Evolutionary conservation across 2,329 filamentous ascomycete species (phyloP), one percentile per base, ranked within the genome.

Genomic region (Calycina herbarum): DNA sequence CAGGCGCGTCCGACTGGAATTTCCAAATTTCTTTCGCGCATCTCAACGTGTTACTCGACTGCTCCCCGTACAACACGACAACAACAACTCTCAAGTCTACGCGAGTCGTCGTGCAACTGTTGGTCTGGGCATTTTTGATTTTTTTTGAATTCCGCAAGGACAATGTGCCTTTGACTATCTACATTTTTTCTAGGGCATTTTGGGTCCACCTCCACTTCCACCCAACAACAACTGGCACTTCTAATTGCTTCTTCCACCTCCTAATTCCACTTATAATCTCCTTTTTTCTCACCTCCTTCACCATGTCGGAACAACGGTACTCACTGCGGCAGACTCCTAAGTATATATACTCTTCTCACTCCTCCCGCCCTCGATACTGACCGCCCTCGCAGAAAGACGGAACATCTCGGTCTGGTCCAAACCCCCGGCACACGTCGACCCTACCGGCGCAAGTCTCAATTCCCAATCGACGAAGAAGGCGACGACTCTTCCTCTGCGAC

Each of bases 321-420:
- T 76, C 73, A 45, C 66, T 76, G 62, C 71, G 74, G 57, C 72
- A 74, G 63, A 76, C 75, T 54, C 74, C 75, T 38, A 76, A 73
- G 74, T 76, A 54, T 54, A 51, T 51, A 54, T 20, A 73, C 68
- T 29, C 56, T 57, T 62, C 35, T 20, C 42, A 40, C 40, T 48
- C 57, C 27, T 15, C 17, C 57, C 56, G 20, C 48, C 61, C 42
- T 31, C 40, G 33, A 45, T 66, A 45, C 66, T 70, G 29, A 71
- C 59, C 10, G 40, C 59, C 62, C 35, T 15, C 15, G 60, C 57
- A 86, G 84, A 74, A 85, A 85, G 76, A 78, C 80, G 62, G 78
- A 81, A 62, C 79, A 81, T 64, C 79, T 80, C 56, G 82, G 81
- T 59, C 85, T 81, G 70, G 79, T 85, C 59, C 80, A 84, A 69